Conservation (phyloP, 495 filamentous ascomycete species). For the Trichoderma reesei region DNA sequence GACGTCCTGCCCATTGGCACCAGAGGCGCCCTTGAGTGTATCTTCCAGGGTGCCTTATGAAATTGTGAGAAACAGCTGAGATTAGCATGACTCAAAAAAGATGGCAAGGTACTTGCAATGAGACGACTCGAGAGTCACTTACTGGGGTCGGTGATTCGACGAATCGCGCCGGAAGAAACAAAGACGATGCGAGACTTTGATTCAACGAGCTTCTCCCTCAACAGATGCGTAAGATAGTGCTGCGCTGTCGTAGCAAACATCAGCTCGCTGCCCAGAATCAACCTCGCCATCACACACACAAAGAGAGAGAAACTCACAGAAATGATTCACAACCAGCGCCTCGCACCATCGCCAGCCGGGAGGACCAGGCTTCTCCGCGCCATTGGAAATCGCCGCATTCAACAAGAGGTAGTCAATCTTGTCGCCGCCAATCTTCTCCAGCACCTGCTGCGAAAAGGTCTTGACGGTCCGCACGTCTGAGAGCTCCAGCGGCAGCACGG, state of each 20-base stretch:
- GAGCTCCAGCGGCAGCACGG: conserved; percentile 33
- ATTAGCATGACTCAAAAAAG: neutral
- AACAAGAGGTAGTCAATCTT: conserved; percentile 33
- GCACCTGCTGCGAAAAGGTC: conserved; percentile 27
- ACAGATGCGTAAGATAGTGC: conserved; percentile 33
- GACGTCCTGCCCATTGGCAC: conserved; percentile 13
- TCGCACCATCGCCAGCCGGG: conserved; percentile 31
- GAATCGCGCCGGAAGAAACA: conserved; percentile 31
- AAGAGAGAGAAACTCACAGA: conserved; percentile 21
- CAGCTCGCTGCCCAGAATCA: neutral
- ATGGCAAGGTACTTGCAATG: neutral
- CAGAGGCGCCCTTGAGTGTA: conserved; percentile 23
- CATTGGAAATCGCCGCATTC: conserved; percentile 26
- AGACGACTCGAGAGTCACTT: conserved; percentile 6
- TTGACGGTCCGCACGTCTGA: conserved; percentile 25
- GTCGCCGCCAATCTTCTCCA: conserved; percentile 26
- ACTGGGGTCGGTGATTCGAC: conserved; percentile 24
- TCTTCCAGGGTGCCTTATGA: conserved; percentile 19
- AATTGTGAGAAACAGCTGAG: neutral
- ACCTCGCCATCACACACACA: neutral
- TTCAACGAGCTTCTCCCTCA: conserved; percentile 28
- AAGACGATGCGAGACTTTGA: conserved; percentile 31
- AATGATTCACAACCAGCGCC: conserved; percentile 32
- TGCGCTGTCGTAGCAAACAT: conserved; percentile 25
- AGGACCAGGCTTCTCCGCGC: conserved; percentile 18